Conservation (phyloP, 805 yeast genomes). For the Lachancea nothofagi region DNA sequence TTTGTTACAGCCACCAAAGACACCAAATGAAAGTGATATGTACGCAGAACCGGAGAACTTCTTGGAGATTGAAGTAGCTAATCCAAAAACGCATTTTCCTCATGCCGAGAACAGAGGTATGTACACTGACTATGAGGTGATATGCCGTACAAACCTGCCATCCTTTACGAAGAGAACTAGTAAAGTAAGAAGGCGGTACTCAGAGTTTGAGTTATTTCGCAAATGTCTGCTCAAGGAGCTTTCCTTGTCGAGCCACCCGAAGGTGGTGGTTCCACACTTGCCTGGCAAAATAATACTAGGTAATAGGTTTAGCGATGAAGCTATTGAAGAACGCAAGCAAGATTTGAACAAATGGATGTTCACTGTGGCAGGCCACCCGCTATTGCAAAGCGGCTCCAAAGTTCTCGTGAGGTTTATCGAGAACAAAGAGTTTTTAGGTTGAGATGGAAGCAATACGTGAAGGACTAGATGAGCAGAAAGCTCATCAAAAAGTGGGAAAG, state of each 20-base stretch:
- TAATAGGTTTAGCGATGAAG: constrained; percentile 73
- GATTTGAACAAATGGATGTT: constrained; percentile 78
- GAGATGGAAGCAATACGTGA: no score
- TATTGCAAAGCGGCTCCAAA: constrained; percentile 80
- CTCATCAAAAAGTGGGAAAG: no score
- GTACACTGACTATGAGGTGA: constrained; percentile 89
- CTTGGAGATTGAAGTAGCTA: constrained; percentile 76
- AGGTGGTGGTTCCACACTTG: constrained; percentile 77
- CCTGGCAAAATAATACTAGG: constrained; percentile 81
- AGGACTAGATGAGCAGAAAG: no score
- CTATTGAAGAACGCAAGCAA: constrained; percentile 74
- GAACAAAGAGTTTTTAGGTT: constrained; percentile 47
- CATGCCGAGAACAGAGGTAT: constrained; percentile 41
- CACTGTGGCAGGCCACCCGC: constrained; percentile 87
- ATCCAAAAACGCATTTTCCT: constrained; percentile 31
- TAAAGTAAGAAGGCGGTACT: constrained; percentile 76
- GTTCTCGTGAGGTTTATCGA: constrained; percentile 79
- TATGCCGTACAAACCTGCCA: constrained; percentile 88
- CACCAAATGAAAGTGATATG: constrained; percentile 54
- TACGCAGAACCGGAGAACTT: constrained; percentile 95
- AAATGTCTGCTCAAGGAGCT: constrained; percentile 70
- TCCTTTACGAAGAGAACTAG: constrained; percentile 63
- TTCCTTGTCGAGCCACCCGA: constrained; percentile 36
- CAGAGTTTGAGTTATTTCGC: constrained; percentile 81
- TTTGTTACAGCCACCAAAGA: constrained; percentile 19